Conservation (phyloP, 345 rosid genomes). For the Sonneratia alba region DNA sequence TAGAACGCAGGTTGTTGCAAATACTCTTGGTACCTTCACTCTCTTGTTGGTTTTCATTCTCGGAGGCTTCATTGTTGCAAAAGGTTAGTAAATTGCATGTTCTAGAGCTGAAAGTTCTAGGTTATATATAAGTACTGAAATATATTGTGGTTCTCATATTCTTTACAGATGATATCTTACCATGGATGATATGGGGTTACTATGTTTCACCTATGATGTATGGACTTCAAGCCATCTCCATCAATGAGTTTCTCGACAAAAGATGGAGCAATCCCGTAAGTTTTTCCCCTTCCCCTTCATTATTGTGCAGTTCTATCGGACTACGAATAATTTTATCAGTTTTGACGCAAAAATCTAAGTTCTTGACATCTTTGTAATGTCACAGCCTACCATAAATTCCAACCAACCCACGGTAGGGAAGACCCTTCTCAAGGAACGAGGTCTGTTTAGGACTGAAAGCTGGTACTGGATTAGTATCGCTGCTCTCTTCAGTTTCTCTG, state of each 20-base stretch:
- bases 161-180: conserved; percentile 19
- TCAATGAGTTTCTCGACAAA: conserved; percentile 21
- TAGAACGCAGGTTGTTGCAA: conserved; percentile 40
- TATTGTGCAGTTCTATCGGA: neutral
- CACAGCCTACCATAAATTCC: neutral
- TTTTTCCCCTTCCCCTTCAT: too few species aligned
- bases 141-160: conserved; percentile 6
- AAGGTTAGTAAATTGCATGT: conserved; percentile 17
- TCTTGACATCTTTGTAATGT: neutral
- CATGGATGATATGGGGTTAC: conserved; percentile 21
- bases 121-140: neutral
- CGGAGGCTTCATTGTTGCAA: conserved; percentile 32
- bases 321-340: neutral
- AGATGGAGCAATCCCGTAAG: conserved; percentile 17
- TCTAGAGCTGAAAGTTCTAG: neutral
- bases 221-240: conserved; percentile 22
- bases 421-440: conserved; percentile 27
- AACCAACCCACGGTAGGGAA: conserved; percentile 17
- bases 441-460: conserved; percentile 31
- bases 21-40: conserved; percentile 37
- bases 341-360: neutral
- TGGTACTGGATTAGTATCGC: conserved; percentile 67
- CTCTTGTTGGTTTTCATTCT: conserved; percentile 30
- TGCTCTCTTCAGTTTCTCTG: conserved; percentile 29
- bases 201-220: conserved; percentile 24